These are phyloP conservation scores for Elasticomyces elasticus DNA, from an alignment of 495 filamentous ascomycete genomes.

Conservation along the genomic window DNA sequence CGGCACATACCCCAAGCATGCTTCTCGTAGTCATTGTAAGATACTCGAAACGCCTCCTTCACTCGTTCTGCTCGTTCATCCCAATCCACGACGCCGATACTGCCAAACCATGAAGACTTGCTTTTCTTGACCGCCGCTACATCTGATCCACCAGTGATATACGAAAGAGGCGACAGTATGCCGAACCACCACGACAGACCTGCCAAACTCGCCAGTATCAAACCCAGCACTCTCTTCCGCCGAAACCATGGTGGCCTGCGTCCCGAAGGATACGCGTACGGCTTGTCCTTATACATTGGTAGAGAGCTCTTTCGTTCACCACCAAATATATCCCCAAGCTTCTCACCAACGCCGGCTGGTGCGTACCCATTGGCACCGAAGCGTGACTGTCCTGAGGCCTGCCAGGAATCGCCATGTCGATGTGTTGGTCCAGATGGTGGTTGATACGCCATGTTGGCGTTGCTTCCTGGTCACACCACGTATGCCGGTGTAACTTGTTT, in stretches of 20 bases:
- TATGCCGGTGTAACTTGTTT: too few relatives aligned
- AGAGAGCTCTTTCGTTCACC: constrained; percentile 47
- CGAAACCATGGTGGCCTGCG: constrained; percentile 35
- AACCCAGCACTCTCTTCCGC: constrained; percentile 44
- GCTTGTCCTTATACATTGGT: constrained; percentile 99
- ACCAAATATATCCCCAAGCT: constrained; percentile 45
- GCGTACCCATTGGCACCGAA: constrained; percentile 39
- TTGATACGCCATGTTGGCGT: constrained; percentile 8
- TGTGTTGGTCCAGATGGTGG: constrained; percentile 62
- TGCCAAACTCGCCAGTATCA: constrained; percentile 42
- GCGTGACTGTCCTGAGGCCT: constrained; percentile 35
- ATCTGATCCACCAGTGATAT: neutral
- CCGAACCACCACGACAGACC: constrained; percentile 50
- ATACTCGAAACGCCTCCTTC: constrained; percentile 78
- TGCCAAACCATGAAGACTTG: constrained; percentile 15
- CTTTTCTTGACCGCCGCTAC: neutral
- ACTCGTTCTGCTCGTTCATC: constrained; percentile 66
- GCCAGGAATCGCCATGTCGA: constrained; percentile 54
- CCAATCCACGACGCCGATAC: constrained; percentile 53
- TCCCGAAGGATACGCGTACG: constrained; percentile 56
- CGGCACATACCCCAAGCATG: constrained; percentile 78
- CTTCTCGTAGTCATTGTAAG: constrained; percentile 85
- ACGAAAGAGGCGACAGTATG: constrained; percentile 32
- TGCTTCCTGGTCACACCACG: neutral
- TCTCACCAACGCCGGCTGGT: constrained; percentile 31